A percentile compares a stretch with the other conserved stretches of the same genome.
phyloP scores from a whole-genome alignment of 2,329 filamentous ascomycete genomes.

The Nannizzia gypsea region DNA sequence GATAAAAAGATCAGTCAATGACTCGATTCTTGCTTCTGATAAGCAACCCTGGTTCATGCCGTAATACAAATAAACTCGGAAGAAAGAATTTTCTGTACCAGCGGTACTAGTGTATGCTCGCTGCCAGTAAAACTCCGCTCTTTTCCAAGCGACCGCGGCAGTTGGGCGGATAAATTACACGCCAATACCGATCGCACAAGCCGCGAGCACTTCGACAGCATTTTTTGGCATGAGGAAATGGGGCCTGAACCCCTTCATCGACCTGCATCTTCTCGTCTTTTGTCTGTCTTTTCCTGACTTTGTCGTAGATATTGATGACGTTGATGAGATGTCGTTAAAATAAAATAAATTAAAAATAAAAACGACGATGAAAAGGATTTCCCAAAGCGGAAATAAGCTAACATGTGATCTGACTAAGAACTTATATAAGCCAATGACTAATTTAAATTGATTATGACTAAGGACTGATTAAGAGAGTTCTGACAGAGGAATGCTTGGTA shows the following conservation, averaged over 20 bases:
- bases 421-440: neutral
- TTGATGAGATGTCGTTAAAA: neutral
- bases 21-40: slow-evolving; percentile 1
- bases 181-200: neutral
- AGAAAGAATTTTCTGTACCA: slow-evolving; percentile 1
- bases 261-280: neutral
- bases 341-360: too few species aligned
- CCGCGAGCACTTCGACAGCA: neutral
- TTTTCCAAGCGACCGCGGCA: neutral
- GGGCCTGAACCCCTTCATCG: neutral
- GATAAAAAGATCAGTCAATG: neutral
- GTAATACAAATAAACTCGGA: neutral
- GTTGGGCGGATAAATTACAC: slow-evolving; percentile 1
- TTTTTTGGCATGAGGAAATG: neutral
- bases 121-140: neutral
- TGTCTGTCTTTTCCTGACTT: neutral
- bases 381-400: neutral
- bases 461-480: neutral
- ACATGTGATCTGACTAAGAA: neutral
- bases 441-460: neutral
- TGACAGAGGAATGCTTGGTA: too few species aligned
- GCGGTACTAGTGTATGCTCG: neutral
- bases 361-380: neutral
- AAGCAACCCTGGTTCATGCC: neutral
- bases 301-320: neutral